A percentile compares a stretch with the other conserved stretches of the same genome.
These are phyloP conservation scores for Veloboletus limbatus DNA, from an alignment of 1,284 basidiomycete genomes.

Conservation along the genomic window DNA sequence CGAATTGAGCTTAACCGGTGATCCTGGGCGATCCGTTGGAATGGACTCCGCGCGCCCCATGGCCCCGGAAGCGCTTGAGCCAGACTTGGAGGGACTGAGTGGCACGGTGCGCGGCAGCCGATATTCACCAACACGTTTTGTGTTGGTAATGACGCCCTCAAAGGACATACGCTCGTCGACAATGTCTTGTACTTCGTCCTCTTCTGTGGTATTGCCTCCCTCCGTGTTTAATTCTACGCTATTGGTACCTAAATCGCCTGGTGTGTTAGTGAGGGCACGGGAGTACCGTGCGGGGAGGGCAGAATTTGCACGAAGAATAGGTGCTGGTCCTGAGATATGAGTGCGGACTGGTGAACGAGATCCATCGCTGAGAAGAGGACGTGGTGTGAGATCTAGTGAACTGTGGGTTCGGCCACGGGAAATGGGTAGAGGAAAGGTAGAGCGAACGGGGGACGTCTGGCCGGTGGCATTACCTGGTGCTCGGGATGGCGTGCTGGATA, in stretches of 20 bases:
- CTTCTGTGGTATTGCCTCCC: conserved; percentile 27
- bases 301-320: conserved; percentile 29
- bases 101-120: conserved; percentile 40
- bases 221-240: conserved; percentile 13
- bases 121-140: conserved; percentile 34
- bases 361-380: conserved; percentile 13
- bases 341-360: conserved; percentile 34
- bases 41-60: conserved; percentile 9
- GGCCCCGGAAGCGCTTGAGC: conserved; percentile 7
- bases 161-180: conserved; percentile 24
- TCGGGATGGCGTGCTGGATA: conserved; percentile 15
- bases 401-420: conserved; percentile 17
- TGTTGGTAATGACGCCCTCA: conserved; percentile 35
- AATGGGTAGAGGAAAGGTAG: conserved; percentile 22
- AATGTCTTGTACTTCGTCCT: conserved; percentile 26
- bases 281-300: conserved; percentile 33
- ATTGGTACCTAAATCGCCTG: conserved; percentile 11
- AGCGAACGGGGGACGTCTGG: conserved; percentile 25
- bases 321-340: conserved; percentile 29
- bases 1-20: conserved; percentile 26
- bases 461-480: conserved; percentile 6
- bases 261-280: conserved; percentile 19
- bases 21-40: conserved; percentile 18
- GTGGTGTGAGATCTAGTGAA: conserved; percentile 31
- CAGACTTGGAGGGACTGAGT: conserved; percentile 32